These are phyloP conservation scores for Geum urbanum DNA, from an alignment of 306 rosid genomes.

Conservation along the genomic window DNA sequence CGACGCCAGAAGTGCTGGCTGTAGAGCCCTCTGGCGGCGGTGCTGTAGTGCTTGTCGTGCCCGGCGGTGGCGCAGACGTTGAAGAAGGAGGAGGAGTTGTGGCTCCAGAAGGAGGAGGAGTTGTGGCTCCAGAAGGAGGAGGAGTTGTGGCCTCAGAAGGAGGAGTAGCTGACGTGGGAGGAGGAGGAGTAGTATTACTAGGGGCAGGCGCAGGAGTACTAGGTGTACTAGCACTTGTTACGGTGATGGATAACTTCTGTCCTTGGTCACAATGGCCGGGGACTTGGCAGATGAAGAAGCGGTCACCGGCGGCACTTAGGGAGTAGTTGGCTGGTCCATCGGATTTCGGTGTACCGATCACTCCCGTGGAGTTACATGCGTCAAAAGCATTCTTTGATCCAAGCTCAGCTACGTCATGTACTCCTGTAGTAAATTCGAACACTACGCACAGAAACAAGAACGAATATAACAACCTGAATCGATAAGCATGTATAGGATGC, in stretches of 20 bases:
- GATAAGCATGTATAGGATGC: too few relatives aligned
- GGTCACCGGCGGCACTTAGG: constrained; percentile 7
- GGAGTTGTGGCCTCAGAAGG: constrained; percentile 3
- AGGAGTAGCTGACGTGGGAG: background rate
- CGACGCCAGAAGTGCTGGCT: background rate
- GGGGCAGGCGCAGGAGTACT: background rate
- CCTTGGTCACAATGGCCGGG: constrained; percentile 12
- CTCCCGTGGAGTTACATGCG: constrained; percentile 1
- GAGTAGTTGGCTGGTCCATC: constrained; percentile 22
- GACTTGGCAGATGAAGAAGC: constrained; percentile 20
- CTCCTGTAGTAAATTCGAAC: constrained; percentile 9
- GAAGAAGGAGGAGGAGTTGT: too few relatives aligned
- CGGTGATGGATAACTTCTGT: constrained; percentile 18
- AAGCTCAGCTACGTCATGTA: constrained; percentile 9
- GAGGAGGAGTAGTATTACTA: background rate
- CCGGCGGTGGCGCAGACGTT: background rate
- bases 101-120: too few relatives aligned
- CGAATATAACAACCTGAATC: too few relatives aligned
- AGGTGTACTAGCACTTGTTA: background rate
- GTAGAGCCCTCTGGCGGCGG: constrained; percentile 2
- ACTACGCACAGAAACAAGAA: background rate
- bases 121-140: background rate
- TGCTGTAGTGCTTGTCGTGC: background rate
- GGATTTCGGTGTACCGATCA: background rate
- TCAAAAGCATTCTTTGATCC: constrained; percentile 5